Conservation (phyloP, 2,329 filamentous ascomycete genomes). For the Fonsecaea multimorphosa region DNA sequence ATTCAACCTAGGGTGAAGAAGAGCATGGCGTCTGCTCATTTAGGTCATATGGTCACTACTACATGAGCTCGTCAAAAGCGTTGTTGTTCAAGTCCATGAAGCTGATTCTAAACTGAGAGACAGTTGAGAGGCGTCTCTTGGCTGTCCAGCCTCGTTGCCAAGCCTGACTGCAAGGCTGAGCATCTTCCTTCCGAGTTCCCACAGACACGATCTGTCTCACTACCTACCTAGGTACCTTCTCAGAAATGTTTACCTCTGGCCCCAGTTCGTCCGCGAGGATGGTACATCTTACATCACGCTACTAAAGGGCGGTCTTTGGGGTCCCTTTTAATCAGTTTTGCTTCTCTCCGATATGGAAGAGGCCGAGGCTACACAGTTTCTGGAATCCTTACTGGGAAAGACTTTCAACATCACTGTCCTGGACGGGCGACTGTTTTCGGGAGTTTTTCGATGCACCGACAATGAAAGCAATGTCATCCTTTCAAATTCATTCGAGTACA, state of each 20-base stretch:
- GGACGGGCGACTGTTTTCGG: conserved; percentile 77
- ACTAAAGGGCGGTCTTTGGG: not conserved
- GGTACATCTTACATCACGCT: not conserved
- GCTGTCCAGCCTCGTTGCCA: not conserved
- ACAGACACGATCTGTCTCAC: too few species aligned
- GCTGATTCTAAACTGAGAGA: not conserved
- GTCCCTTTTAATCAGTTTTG: not conserved
- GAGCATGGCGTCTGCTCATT: not conserved
- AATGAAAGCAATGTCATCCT: conserved; percentile 88
- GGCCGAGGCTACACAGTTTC: conserved; percentile 36
- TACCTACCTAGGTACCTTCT: too few species aligned
- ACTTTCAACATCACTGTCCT: conserved; percentile 38
- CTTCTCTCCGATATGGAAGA: conserved; percentile 29
- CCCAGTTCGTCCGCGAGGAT: not conserved
- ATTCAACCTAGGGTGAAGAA: not conserved
- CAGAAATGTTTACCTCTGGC: not conserved
- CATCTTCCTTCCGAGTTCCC: not conserved
- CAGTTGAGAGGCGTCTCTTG: not conserved
- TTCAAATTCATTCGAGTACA: conserved; percentile 85
- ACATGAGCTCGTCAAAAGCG: not conserved
- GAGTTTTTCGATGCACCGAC: conserved; percentile 93
- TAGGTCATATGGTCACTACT: not conserved
- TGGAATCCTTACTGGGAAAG: conserved; percentile 39
- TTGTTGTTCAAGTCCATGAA: not conserved
- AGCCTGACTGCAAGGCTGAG: not conserved